phyloP scores from a whole-genome alignment of 257 asterid genomes.

The Catharanthus roseus region DNA sequence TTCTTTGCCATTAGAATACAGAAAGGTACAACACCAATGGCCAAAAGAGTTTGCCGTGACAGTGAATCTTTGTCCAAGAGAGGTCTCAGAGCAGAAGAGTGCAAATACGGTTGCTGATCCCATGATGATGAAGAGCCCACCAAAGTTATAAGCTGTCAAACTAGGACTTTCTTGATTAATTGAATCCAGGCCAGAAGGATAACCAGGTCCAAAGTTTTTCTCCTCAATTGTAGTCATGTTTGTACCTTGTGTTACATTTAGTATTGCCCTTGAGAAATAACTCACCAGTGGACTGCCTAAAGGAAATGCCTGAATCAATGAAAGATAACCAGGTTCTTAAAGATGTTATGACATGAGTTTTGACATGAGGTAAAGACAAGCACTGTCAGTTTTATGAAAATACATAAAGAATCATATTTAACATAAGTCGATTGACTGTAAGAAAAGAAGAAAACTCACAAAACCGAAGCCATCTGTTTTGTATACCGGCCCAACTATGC shows the following conservation, averaged over 20 bases:
- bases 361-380: background rate
- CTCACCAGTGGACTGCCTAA: conserved; percentile 29
- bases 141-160: conserved; percentile 38
- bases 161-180: conserved; percentile 41
- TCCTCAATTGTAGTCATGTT: conserved; percentile 27
- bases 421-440: background rate
- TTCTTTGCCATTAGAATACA: background rate
- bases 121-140: conserved; percentile 47
- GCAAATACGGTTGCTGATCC: conserved; percentile 38
- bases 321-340: background rate
- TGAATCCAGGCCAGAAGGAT: conserved; percentile 31
- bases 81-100: conserved; percentile 35
- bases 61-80: conserved; percentile 21
- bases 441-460: conserved; percentile 28
- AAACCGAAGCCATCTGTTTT: conserved; percentile 49
- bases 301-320: conserved; percentile 38
- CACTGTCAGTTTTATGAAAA: background rate
- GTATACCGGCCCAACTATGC: conserved; percentile 32
- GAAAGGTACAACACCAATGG: conserved; percentile 1
- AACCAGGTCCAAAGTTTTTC: conserved; percentile 39
- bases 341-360: no score
- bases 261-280: conserved; percentile 44
- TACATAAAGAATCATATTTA: background rate
- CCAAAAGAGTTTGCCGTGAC: background rate
- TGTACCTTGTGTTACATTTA: conserved; percentile 39